phyloP scores from a whole-genome alignment of 257 asterid genomes.

The Forsythia suspensa region DNA sequence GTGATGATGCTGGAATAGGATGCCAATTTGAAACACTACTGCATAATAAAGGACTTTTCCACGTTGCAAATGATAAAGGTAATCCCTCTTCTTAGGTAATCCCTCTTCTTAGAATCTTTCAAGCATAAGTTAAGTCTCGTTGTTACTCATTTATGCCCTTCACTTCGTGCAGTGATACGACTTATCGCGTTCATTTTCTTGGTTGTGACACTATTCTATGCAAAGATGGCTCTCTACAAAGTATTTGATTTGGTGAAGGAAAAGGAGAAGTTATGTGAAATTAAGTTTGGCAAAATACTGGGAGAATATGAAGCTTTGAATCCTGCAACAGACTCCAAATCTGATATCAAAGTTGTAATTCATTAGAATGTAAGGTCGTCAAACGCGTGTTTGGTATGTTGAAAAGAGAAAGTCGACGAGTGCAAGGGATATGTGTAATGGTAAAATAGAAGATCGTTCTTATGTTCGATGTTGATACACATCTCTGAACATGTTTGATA shows the following conservation, averaged over 20 bases:
- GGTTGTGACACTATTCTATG: slow-evolving; percentile 23
- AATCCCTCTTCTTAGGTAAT: too few relatives aligned
- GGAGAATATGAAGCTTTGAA: slow-evolving; percentile 18
- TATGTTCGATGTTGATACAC: too few relatives aligned
- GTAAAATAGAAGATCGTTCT: too few relatives aligned
- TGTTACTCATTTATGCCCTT: too few relatives aligned
- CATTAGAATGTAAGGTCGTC: too few relatives aligned
- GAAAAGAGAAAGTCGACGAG: too few relatives aligned
- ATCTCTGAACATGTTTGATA: too few relatives aligned
- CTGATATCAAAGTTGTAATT: too few relatives aligned
- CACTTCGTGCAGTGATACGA: slow-evolving; percentile 21
- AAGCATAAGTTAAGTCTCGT: too few relatives aligned
- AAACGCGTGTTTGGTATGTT: too few relatives aligned
- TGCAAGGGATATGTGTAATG: too few relatives aligned
- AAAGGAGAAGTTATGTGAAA: neutral
- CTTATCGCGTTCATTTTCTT: slow-evolving; percentile 1
- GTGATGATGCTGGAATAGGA: neutral
- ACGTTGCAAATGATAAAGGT: slow-evolving; percentile 4
- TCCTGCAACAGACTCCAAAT: neutral
- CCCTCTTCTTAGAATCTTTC: neutral
- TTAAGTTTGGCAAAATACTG: slow-evolving; percentile 3
- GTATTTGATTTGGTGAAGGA: neutral
- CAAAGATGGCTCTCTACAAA: slow-evolving; percentile 1
- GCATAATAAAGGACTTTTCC: neutral
- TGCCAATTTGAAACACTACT: neutral